A percentile compares a stretch with the other conserved stretches of the same genome.
phyloP scores from a whole-genome alignment of 306 rosid genomes.

The Elaeagnus macrophylla region DNA sequence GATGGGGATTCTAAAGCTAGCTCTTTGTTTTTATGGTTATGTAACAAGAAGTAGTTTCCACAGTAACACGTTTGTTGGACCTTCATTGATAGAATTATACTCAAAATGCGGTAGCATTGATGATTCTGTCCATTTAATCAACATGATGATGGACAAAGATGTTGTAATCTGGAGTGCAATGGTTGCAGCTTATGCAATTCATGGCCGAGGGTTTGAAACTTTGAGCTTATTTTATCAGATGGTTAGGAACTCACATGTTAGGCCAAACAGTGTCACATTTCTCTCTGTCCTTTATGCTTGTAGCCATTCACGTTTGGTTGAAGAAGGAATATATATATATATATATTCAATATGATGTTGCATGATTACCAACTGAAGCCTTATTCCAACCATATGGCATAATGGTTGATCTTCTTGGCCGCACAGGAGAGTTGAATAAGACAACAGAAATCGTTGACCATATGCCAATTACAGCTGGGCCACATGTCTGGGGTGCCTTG shows the following conservation, averaged over 20 bases:
- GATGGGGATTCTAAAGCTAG: conserved; percentile 59
- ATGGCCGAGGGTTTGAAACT: conserved; percentile 59
- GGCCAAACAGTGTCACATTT: conserved; percentile 54
- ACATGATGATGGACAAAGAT: conserved; percentile 44
- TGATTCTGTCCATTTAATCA: conserved; percentile 43
- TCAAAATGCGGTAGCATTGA: conserved; percentile 65
- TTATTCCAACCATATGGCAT: conserved; percentile 49
- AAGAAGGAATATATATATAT: conserved; percentile 41
- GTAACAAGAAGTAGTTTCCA: conserved; percentile 31
- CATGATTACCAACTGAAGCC: conserved; percentile 40
- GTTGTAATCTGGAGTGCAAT: conserved; percentile 76
- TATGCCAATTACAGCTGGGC: conserved; percentile 48
- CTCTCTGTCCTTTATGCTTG: conserved; percentile 65
- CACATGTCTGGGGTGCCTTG: conserved; percentile 74
- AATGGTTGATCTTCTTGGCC: conserved; percentile 85
- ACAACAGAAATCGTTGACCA: conserved; percentile 42
- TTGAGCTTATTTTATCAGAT: conserved; percentile 40
- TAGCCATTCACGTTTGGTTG: conserved; percentile 73
- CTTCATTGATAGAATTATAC: conserved; percentile 62
- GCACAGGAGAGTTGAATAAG: conserved; percentile 54
- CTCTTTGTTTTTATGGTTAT: conserved; percentile 52
- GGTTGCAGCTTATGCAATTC: conserved; percentile 70
- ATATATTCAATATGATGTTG: conserved; percentile 42
- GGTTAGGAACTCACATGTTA: conserved; percentile 36
- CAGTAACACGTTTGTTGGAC: conserved; percentile 43